Evolutionary conservation across 768 basidiomycete species (phyloP).

Genomic region (Chalciporus pseudorubinellus): DNA sequence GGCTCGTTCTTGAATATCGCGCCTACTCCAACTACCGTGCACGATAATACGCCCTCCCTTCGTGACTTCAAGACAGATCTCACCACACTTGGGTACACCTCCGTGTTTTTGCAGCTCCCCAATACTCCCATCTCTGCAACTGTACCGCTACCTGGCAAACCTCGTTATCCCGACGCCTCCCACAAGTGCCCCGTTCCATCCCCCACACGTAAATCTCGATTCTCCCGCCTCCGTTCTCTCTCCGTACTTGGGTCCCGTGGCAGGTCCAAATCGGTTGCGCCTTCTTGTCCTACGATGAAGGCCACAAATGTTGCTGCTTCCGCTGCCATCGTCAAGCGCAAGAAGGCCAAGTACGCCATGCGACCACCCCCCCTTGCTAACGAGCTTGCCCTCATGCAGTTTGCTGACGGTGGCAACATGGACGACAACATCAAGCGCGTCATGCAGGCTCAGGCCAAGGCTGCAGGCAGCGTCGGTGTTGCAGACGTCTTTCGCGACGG

Average conservation of each 20-base stretch:
- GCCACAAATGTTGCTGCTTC: conserved; percentile 16
- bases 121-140: conserved; percentile 41
- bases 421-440: conserved; percentile 53
- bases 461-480: conserved; percentile 35
- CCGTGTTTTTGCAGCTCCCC: conserved; percentile 59
- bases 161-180: conserved; percentile 1
- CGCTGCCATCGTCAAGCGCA: conserved; percentile 43
- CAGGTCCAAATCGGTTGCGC: conserved; percentile 37
- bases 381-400: conserved; percentile 70
- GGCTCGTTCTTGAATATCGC: conserved; percentile 46
- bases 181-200: conserved; percentile 21
- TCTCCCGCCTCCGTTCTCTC: conserved; percentile 52
- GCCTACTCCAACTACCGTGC: conserved; percentile 40
- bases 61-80: conserved; percentile 54
- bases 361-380: conserved; percentile 53
- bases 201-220: conserved; percentile 21
- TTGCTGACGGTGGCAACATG: conserved; percentile 59
- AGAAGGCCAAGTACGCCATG: conserved; percentile 50
- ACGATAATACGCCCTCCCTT: conserved; percentile 39
- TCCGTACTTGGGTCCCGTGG: conserved; percentile 42
- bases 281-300: conserved; percentile 27
- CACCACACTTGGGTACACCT: conserved; percentile 61
- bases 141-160: conserved; percentile 7
- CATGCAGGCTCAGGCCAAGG: conserved; percentile 55
- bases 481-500: conserved; percentile 59